Conservation (phyloP, 202 grass and related monocot genomes). For the Cymbopogon flexuosus region DNA sequence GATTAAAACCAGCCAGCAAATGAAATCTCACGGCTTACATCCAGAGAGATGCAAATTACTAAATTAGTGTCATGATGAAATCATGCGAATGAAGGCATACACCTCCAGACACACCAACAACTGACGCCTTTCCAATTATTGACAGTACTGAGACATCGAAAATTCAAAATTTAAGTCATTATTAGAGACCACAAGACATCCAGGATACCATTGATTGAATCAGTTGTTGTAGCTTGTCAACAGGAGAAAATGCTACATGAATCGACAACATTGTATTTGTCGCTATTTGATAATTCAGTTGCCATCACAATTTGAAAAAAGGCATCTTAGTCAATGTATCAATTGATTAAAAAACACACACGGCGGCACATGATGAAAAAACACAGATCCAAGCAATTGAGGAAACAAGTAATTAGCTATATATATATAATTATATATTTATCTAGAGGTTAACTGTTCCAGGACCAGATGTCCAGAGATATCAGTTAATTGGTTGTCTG, state of each 20-base stretch:
- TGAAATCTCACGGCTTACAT: background rate
- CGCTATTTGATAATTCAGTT: background rate
- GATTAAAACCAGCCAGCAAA: constrained; percentile 1
- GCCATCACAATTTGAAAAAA: background rate
- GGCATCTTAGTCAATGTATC: background rate
- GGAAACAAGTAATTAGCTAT: background rate
- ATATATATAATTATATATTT: background rate
- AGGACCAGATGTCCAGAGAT: background rate
- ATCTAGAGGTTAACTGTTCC: background rate
- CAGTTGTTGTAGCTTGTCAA: background rate
- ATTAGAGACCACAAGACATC: background rate
- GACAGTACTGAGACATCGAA: background rate
- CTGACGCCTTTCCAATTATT: background rate
- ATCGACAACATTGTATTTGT: background rate
- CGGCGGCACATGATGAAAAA: too few species aligned
- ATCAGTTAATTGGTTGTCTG: constrained; percentile 18
- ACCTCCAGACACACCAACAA: background rate
- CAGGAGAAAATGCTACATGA: background rate
- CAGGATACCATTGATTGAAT: background rate
- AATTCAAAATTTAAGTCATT: background rate
- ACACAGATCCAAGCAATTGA: background rate
- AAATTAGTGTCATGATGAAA: background rate
- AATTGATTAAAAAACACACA: background rate
- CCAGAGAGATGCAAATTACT: background rate
- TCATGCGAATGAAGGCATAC: background rate